phyloP scores from a whole-genome alignment of 1,284 basidiomycete genomes.

The Takashimella tepidaria region DNA sequence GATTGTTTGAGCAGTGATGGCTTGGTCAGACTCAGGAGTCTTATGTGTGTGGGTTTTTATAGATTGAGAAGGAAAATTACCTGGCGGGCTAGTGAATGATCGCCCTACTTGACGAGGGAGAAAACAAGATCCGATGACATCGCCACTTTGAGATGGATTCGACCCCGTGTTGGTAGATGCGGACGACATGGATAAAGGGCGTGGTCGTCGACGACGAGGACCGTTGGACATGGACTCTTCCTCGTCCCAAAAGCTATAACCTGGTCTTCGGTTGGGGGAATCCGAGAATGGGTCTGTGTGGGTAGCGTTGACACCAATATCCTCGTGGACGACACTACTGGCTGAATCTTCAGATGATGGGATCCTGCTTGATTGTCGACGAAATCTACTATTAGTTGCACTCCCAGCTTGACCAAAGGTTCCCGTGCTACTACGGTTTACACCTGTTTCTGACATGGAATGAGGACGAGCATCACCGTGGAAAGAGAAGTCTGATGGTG shows the following conservation, averaged over 20 bases:
- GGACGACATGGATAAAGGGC: constrained; percentile 16
- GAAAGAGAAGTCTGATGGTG: constrained; percentile 4
- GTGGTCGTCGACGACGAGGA: neutral
- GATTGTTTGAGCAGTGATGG: constrained; percentile 17
- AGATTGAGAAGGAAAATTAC: constrained; percentile 11
- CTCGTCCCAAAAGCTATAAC: neutral
- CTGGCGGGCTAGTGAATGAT: neutral
- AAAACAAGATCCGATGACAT: neutral
- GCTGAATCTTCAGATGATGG: constrained; percentile 4
- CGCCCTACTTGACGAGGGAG: neutral
- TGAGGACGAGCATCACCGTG: constrained; percentile 1
- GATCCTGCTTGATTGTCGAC: neutral
- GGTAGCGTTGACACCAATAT: neutral
- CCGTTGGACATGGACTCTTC: neutral
- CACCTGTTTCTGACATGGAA: neutral
- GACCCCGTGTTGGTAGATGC: constrained; percentile 8
- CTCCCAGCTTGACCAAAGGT: constrained; percentile 4
- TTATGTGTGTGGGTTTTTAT: constrained; percentile 8
- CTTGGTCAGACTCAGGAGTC: constrained; percentile 14
- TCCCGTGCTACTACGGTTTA: constrained; percentile 1
- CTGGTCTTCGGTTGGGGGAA: neutral
- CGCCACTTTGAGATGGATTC: neutral
- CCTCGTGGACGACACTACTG: neutral
- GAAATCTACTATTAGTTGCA: constrained; percentile 1
- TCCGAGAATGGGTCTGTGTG: neutral